phyloP scores from a whole-genome alignment of 2,329 filamentous ascomycete genomes.

The Colletotrichum brevisporum region DNA sequence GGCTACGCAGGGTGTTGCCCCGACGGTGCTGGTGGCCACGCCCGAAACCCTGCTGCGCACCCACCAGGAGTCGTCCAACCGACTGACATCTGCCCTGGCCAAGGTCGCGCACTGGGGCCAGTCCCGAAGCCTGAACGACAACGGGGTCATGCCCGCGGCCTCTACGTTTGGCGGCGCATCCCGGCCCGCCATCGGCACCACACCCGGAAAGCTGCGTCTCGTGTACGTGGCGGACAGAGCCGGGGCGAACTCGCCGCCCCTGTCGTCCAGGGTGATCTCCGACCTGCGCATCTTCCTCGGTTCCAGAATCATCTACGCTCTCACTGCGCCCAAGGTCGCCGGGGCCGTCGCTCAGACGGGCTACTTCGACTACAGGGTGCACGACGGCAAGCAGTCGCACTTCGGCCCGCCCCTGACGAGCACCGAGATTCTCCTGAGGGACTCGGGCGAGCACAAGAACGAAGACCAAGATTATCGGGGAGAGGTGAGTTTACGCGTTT shows the following conservation, averaged over 20 bases:
- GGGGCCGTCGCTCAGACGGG: slow-evolving; percentile 91
- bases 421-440: slow-evolving; percentile 82
- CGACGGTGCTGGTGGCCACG: slow-evolving; percentile 86
- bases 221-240: slow-evolving; percentile 84
- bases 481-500: slow-evolving; percentile 66
- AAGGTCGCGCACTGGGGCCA: slow-evolving; percentile 80
- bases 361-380: slow-evolving; percentile 85
- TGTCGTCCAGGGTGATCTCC: slow-evolving; percentile 80
- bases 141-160: slow-evolving; percentile 81
- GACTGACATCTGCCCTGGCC: slow-evolving; percentile 73
- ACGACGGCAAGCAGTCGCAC: slow-evolving; percentile 66
- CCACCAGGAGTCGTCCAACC: slow-evolving; percentile 73
- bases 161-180: slow-evolving; percentile 64
- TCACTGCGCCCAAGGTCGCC: slow-evolving; percentile 86
- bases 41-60: slow-evolving; percentile 79
- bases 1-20: slow-evolving; percentile 81
- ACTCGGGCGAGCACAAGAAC: slow-evolving; percentile 72
- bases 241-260: slow-evolving; percentile 71
- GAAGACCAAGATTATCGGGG: slow-evolving; percentile 74
- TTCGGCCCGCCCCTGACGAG: slow-evolving; percentile 88
- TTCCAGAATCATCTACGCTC: slow-evolving; percentile 85
- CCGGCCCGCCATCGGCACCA: slow-evolving; percentile 71
- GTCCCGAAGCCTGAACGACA: slow-evolving; percentile 75
- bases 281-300: slow-evolving; percentile 87
- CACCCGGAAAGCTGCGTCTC: slow-evolving; percentile 82